A percentile compares a stretch with the other conserved stretches of the same genome.
These are phyloP conservation scores for Papiliotrema laurentii DNA, from an alignment of 1,284 basidiomycete genomes.

Conservation along the genomic window DNA sequence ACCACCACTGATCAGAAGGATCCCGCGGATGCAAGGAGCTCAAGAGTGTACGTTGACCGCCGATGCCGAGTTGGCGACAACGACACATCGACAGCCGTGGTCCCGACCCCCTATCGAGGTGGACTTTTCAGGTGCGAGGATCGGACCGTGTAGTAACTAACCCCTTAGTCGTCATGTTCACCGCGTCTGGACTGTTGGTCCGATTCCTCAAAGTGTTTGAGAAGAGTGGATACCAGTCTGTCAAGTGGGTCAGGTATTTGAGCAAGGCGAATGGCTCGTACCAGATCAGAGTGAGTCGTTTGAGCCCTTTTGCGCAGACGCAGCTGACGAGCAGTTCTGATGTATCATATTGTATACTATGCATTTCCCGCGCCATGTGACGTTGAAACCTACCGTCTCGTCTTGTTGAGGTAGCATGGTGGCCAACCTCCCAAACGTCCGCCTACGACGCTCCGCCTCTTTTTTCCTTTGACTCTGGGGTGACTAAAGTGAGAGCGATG, in stretches of 20 bases:
- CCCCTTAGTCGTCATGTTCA: constrained; percentile 91
- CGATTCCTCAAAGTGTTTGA: constrained; percentile 98
- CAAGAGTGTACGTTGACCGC: constrained; percentile 84
- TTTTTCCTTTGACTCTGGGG: too few relatives aligned
- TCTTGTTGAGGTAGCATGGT: too few relatives aligned
- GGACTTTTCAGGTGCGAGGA: constrained; percentile 63
- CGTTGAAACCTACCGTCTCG: too few relatives aligned
- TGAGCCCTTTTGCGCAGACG: neutral
- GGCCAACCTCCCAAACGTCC: too few relatives aligned
- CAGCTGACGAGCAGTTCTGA: constrained; percentile 1
- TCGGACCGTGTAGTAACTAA: neutral
- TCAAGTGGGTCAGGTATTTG: constrained; percentile 76
- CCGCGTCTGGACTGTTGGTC: constrained; percentile 89
- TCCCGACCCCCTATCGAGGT: constrained; percentile 94
- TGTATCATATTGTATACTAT: too few relatives aligned
- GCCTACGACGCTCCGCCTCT: too few relatives aligned
- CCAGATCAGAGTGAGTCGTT: constrained; percentile 36
- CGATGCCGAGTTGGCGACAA: constrained; percentile 75
- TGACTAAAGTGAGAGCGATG: too few relatives aligned
- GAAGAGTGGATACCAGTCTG: constrained; percentile 84
- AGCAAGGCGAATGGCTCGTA: constrained; percentile 44
- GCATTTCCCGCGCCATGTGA: too few relatives aligned
- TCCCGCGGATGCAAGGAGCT: constrained; percentile 86
- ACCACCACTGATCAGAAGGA: constrained; percentile 56
- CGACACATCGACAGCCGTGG: constrained; percentile 90